Conservation (phyloP, 1,284 basidiomycete genomes). For the Takashimella koratensis region DNA sequence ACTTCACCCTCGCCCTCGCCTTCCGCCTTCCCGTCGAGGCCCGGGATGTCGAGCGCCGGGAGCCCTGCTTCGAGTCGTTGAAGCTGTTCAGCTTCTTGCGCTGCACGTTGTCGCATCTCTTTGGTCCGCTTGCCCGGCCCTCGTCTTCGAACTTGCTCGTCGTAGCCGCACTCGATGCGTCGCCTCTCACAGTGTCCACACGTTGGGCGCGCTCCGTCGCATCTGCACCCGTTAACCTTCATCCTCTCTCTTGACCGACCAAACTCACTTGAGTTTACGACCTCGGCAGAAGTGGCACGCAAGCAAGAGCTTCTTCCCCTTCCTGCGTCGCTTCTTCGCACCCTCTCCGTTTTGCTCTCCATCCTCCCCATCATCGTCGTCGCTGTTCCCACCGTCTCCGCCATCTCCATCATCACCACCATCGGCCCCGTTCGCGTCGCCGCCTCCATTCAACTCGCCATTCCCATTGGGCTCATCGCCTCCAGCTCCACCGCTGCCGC, state of each 20-base stretch:
- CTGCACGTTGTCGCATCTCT: conserved; percentile 41
- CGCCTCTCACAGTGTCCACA: conserved; percentile 39
- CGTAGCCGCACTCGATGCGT: conserved; percentile 44
- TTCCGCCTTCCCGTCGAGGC: not conserved
- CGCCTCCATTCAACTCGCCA: not conserved
- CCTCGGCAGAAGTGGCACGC: conserved; percentile 51
- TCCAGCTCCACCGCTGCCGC: conserved; percentile 3
- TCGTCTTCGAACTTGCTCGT: conserved; percentile 47
- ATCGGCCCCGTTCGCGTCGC: not conserved
- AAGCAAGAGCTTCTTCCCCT: conserved; percentile 46
- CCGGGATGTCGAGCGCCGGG: not conserved
- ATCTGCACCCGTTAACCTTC: too few species aligned
- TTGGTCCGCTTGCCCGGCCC: conserved; percentile 52
- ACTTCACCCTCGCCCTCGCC: not conserved
- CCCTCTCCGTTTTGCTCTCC: not conserved
- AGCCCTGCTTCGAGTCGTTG: not conserved
- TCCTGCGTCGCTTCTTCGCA: conserved; percentile 17
- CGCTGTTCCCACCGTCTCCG: conserved; percentile 1
- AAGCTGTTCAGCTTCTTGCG: conserved; percentile 26
- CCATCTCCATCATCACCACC: conserved; percentile 5
- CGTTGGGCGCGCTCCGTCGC: conserved; percentile 34
- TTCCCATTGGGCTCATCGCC: not conserved
- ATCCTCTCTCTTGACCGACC: too few species aligned
- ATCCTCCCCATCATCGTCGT: not conserved
- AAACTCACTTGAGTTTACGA: conserved; percentile 49